phyloP scores from a whole-genome alignment of 179 eudicot genomes.

The Amaranthus tricolor region DNA sequence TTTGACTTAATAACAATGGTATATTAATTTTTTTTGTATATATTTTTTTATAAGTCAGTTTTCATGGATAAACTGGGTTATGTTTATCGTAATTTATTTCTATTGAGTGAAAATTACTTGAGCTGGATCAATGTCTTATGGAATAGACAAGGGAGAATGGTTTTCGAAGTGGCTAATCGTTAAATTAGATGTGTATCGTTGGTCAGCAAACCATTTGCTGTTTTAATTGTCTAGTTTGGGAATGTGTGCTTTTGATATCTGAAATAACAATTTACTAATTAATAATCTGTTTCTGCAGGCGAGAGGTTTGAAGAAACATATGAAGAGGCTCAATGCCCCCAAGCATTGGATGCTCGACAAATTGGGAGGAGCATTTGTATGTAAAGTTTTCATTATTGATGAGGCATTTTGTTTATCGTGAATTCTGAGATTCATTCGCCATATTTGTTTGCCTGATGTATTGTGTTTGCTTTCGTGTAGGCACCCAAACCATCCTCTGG shows the following conservation, averaged over 20 bases:
- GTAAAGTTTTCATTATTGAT: constrained; percentile 1
- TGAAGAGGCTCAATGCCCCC: constrained; percentile 74
- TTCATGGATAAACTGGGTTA: too few species aligned
- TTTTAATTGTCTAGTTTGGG: background rate
- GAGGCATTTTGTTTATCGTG: too few species aligned
- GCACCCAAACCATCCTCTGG: constrained; percentile 77
- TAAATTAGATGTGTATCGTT: background rate
- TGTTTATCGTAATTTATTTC: too few species aligned
- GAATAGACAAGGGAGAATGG: too few species aligned
- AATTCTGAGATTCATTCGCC: background rate
- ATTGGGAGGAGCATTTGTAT: constrained; percentile 60
- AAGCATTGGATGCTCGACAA: constrained; percentile 64
- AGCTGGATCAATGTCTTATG: too few species aligned
- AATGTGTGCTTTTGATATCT: background rate
- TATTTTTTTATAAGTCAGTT: too few species aligned
- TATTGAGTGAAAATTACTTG: too few species aligned
- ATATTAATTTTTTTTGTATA: too few species aligned
- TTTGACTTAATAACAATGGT: too few species aligned
- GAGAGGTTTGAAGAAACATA: constrained; percentile 58
- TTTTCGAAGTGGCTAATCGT: background rate
- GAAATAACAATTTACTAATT: background rate
- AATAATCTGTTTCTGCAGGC: constrained; percentile 33
- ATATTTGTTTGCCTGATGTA: background rate
- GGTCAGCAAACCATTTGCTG: background rate
- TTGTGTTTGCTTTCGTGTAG: constrained; percentile 25